phyloP scores from a whole-genome alignment of 1,139 yeast genomes.

The Yamadazyma aaseri region DNA sequence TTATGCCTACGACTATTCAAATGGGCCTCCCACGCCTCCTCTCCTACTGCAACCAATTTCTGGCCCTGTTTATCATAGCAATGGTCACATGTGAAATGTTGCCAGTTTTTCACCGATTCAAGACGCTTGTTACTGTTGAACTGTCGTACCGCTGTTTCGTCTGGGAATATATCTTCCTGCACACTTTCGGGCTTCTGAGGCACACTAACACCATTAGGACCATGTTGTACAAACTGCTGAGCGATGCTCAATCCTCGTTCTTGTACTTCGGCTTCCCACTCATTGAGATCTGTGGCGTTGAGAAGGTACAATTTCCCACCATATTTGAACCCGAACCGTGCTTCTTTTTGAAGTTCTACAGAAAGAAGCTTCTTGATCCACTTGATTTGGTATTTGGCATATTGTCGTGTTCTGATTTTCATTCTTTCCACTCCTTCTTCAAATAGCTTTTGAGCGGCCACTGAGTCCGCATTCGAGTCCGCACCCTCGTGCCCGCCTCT shows the following conservation, averaged over 20 bases:
- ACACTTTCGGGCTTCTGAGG: conserved; percentile 48
- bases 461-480: not conserved
- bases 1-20: conserved; percentile 62
- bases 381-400: conserved; percentile 87
- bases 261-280: conserved; percentile 61
- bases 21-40: conserved; percentile 69
- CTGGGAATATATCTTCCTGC: conserved; percentile 28
- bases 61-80: conserved; percentile 62
- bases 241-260: conserved; percentile 55
- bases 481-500: too few species aligned
- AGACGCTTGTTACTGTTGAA: conserved; percentile 37
- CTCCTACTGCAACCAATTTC: conserved; percentile 69
- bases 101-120: conserved; percentile 55
- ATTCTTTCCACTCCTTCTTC: conserved; percentile 61
- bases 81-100: conserved; percentile 62
- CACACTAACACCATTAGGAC: conserved; percentile 21
- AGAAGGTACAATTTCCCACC: conserved; percentile 68
- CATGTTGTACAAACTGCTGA: conserved; percentile 28
- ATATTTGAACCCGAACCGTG: conserved; percentile 45
- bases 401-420: conserved; percentile 83
- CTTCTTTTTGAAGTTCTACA: conserved; percentile 57
- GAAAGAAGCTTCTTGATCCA: conserved; percentile 80
- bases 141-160: conserved; percentile 16
- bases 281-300: conserved; percentile 69
- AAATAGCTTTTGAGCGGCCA: conserved; percentile 19